Conservation (phyloP, 768 basidiomycete species). For the Suillus variegatus region DNA sequence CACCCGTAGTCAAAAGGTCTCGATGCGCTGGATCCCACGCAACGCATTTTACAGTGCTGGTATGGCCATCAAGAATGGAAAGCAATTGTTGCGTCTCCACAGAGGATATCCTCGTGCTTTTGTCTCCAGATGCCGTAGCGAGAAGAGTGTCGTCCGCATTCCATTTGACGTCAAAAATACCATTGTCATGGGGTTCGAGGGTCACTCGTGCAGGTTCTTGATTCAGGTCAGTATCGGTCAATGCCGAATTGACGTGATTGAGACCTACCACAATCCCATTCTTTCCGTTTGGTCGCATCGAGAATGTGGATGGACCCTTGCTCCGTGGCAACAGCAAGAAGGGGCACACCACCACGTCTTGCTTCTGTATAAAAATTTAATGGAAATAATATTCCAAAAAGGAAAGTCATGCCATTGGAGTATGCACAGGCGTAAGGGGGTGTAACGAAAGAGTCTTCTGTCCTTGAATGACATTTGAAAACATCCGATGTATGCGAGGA, state of each 20-base stretch:
- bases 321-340: constrained; percentile 75
- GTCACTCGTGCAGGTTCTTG: constrained; percentile 54
- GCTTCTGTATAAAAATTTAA: constrained; percentile 43
- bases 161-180: constrained; percentile 79
- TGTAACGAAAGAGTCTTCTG: constrained; percentile 48
- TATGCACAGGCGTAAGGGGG: constrained; percentile 78
- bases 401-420: constrained; percentile 48
- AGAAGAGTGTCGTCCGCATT: constrained; percentile 55
- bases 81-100: constrained; percentile 43
- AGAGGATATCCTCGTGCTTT: constrained; percentile 56
- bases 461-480: constrained; percentile 63
- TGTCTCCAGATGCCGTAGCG: constrained; percentile 75
- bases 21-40: constrained; percentile 68
- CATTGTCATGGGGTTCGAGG: constrained; percentile 64
- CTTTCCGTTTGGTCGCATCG: constrained; percentile 57
- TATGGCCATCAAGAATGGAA: constrained; percentile 58
- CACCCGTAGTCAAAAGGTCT: constrained; percentile 65
- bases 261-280: constrained; percentile 66
- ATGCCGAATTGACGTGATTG: neutral
- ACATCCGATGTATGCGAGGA: constrained; percentile 73
- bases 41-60: constrained; percentile 70
- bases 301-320: constrained; percentile 70
- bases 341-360: constrained; percentile 48
- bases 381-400: neutral
- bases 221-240: neutral